Evolutionary conservation across 2,329 filamentous ascomycete species (phyloP), one percentile per base, ranked within the genome.

Genomic region (Cladosporium sp.): DNA sequence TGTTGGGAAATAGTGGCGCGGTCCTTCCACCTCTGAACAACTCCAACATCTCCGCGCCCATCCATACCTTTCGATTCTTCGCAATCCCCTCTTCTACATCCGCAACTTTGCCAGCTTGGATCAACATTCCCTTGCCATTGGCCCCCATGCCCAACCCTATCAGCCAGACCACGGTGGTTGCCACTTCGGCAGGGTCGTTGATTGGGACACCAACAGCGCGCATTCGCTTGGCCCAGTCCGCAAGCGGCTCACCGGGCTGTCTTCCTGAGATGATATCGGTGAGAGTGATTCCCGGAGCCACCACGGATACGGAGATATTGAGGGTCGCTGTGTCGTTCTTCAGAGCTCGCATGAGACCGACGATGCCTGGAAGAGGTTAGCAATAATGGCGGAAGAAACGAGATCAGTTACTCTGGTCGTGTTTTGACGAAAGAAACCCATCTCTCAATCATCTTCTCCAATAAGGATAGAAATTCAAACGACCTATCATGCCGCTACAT

Each of bases 31-130:
- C 70, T 33, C 72, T 59, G 51, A 77, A 77, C 57, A 75, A 55
- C 9, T 69, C 67, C 62, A 77, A 59, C 73, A 76, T 76, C 58
- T 77, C 74, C 54, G 68, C 71, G 0, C 72, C 67, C 73, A 77
- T 75, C 74, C 74, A 77, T 40, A 58, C 56, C 53, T 66, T 67
- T 51, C 74, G 67, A 16, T 62, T 65, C 59, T 66, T 74, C 20
- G 73, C 74, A 45, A 77, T 60, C 0, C 73, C 73, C 18, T 63
- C 60, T 54, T 77, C 74, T 18, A 76, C 49, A 61, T 77, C 74
- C 39, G 62, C 61, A 52, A 69, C 67, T 49, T 58, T 62, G 33
- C 71, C 70, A 1, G 62, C 70, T 53, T 77, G 74, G 3, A 77
- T 64, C 32, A 77, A 61, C 30, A 75, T 61, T 1, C 74, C 74